Evolutionary conservation across 805 yeast species (phyloP).

Genomic region (Saccharomycopsis schoenii): DNA sequence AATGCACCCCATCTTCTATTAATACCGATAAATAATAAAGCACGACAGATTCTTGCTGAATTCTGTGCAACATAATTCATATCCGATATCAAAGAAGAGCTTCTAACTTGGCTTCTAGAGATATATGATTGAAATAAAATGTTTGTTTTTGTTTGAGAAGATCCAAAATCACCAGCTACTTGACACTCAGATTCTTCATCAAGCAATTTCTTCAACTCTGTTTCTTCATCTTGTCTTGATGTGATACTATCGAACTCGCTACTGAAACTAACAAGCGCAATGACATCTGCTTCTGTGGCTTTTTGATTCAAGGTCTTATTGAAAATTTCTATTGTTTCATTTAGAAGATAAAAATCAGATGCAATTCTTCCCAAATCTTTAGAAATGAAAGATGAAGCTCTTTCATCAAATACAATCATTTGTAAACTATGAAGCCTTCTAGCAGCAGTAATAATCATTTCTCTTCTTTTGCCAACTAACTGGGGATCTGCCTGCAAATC

Average conservation of each 20-base stretch:
- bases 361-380: slow-evolving; percentile 93
- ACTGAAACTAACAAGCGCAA: slow-evolving; percentile 84
- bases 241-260: slow-evolving; percentile 88
- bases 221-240: slow-evolving; percentile 77
- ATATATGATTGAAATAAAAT: slow-evolving; percentile 80
- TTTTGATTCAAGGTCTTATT: slow-evolving; percentile 73
- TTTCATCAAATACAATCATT: slow-evolving; percentile 88
- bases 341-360: slow-evolving; percentile 81
- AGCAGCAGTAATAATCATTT: slow-evolving; percentile 73
- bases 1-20: slow-evolving; percentile 88
- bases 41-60: slow-evolving; percentile 86
- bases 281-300: slow-evolving; percentile 86
- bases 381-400: slow-evolving; percentile 65
- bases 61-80: slow-evolving; percentile 92
- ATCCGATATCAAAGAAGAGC: slow-evolving; percentile 78
- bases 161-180: slow-evolving; percentile 63
- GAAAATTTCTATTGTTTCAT: slow-evolving; percentile 81
- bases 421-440: slow-evolving; percentile 74
- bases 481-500: slow-evolving; percentile 78
- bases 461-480: slow-evolving; percentile 60
- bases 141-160: slow-evolving; percentile 80
- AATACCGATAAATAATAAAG: slow-evolving; percentile 76
- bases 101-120: slow-evolving; percentile 61
- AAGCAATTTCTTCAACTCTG: slow-evolving; percentile 54
- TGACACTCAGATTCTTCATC: slow-evolving; percentile 68